Conservation (phyloP, 2,329 filamentous ascomycete genomes). For the Colletotrichum orbiculare region DNA sequence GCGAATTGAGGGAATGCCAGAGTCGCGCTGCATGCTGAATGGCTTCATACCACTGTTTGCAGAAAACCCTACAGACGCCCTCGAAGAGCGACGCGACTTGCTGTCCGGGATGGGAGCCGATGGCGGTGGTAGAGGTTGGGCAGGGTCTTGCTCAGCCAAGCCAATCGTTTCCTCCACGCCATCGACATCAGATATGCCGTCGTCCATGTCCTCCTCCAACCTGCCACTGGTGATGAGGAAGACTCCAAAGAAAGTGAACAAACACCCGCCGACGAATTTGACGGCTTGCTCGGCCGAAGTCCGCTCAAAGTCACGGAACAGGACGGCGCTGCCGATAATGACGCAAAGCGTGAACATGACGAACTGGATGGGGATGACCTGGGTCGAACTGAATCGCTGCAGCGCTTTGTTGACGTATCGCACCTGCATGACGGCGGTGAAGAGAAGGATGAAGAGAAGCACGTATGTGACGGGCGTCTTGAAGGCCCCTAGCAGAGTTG, state of each 20-base stretch:
- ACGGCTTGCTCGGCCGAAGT: conserved; percentile 77
- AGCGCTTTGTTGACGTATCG: conserved; percentile 91
- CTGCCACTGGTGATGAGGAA: conserved; percentile 94
- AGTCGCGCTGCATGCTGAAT: conserved; percentile 48
- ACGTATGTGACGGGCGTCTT: conserved; percentile 92
- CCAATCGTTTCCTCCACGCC: conserved; percentile 74
- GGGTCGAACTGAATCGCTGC: conserved; percentile 94
- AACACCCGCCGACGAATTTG: conserved; percentile 91
- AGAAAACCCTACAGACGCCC: conserved; percentile 57
- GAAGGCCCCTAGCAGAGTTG: conserved; percentile 87
- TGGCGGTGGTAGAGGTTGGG: conserved; percentile 51
- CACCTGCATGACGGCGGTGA: conserved; percentile 94
- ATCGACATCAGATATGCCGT: conserved; percentile 65
- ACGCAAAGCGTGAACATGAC: conserved; percentile 96
- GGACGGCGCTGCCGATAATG: conserved; percentile 90
- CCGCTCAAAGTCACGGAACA: conserved; percentile 95
- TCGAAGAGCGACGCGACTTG: conserved; percentile 60
- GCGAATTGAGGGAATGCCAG: conserved; percentile 50
- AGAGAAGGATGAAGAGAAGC: conserved; percentile 81
- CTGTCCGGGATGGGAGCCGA: conserved; percentile 39
- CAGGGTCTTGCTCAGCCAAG: conserved; percentile 64
- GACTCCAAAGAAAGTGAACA: conserved; percentile 95
- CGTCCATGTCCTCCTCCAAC: conserved; percentile 66
- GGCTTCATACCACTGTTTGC: conserved; percentile 50
- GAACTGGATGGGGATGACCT: conserved; percentile 98